Evolutionary conservation across 2,329 filamentous ascomycete genomes (phyloP).

Genomic region (Bisporella sp.): DNA sequence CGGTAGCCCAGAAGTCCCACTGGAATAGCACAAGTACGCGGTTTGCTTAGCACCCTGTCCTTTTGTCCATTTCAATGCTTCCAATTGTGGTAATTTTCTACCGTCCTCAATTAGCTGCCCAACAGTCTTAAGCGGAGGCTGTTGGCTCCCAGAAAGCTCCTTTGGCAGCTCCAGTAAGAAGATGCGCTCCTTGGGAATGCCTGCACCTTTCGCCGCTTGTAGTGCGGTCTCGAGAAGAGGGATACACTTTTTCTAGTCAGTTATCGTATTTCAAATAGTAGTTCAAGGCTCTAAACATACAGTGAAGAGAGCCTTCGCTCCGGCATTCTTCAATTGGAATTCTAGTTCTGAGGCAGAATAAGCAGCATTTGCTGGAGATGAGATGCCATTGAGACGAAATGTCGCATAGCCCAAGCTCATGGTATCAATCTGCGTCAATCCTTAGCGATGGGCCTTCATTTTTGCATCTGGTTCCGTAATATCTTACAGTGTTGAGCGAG

Average conservation of each 20-base stretch:
- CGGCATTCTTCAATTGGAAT: conserved; percentile 73
- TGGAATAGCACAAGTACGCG: conserved; percentile 71
- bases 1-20: conserved; percentile 48
- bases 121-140: conserved; percentile 57
- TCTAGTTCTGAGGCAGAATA: conserved; percentile 79
- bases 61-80: conserved; percentile 50
- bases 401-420: conserved; percentile 66
- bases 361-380: conserved; percentile 77
- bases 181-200: conserved; percentile 64
- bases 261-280: background rate
- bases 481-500: conserved; percentile 67
- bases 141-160: conserved; percentile 39
- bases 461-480: background rate
- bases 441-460: background rate
- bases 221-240: conserved; percentile 57
- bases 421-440: conserved; percentile 57
- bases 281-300: conserved; percentile 42
- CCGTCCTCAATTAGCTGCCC: conserved; percentile 66
- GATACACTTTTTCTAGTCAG: conserved; percentile 40
- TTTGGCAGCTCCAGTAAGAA: conserved; percentile 65
- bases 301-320: conserved; percentile 68
- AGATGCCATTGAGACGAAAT: conserved; percentile 66
- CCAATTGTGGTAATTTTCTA: conserved; percentile 41
- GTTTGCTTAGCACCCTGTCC: conserved; percentile 62
- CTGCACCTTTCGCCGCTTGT: conserved; percentile 61